phyloP scores from a whole-genome alignment of 2,329 filamentous ascomycete species.

The Trichoderma sp. region DNA sequence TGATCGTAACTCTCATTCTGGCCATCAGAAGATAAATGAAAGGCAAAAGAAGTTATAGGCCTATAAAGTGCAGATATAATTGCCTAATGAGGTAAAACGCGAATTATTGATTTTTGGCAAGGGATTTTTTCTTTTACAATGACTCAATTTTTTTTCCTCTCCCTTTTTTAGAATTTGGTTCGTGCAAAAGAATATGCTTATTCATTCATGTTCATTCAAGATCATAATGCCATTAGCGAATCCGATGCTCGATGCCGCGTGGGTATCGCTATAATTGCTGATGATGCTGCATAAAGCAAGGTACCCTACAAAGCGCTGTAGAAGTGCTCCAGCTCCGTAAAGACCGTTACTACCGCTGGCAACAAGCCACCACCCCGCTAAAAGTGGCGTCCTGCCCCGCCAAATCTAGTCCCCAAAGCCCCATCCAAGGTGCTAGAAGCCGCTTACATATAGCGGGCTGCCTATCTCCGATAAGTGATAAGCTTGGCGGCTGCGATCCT shows the following conservation, averaged over 20 bases:
- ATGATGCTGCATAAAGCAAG: not conserved
- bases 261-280: not conserved
- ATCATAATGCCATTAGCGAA: not conserved
- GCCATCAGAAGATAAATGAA: not conserved
- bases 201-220: too few relatives aligned
- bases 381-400: slow-evolving; percentile 24
- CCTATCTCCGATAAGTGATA: slow-evolving; percentile 27
- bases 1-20: not conserved
- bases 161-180: too few relatives aligned
- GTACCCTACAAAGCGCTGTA: not conserved
- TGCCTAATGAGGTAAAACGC: not conserved
- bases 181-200: too few relatives aligned
- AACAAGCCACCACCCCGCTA: slow-evolving; percentile 32
- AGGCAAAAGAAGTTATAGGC: not conserved
- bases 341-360: not conserved
- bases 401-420: slow-evolving; percentile 30
- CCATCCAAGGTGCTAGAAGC: slow-evolving; percentile 15
- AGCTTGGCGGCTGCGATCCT: not conserved
- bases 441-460: slow-evolving; percentile 34
- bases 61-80: not conserved
- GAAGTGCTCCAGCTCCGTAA: not conserved
- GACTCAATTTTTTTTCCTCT: too few relatives aligned
- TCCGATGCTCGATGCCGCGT: not conserved
- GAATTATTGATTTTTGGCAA: not conserved
- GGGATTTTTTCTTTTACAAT: not conserved